These are phyloP conservation scores for Lepiota brunneoincarnata DNA, from an alignment of 768 basidiomycete species.

Conservation along the genomic window DNA sequence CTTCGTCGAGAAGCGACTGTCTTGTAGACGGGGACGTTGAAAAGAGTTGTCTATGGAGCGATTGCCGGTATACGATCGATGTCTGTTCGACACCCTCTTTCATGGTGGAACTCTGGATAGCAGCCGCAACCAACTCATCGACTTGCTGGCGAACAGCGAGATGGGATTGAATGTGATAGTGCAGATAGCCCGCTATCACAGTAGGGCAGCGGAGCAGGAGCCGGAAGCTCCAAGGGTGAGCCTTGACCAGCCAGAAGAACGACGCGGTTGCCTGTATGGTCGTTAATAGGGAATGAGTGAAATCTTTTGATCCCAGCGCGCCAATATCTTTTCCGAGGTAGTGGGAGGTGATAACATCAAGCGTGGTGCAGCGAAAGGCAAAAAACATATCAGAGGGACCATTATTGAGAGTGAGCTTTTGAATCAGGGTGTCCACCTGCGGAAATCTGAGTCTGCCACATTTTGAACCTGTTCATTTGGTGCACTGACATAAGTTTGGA, in stretches of 20 bases:
- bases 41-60: neutral
- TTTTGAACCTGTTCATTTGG: neutral
- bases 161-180: conserved; percentile 17
- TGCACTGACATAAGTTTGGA: conserved; percentile 25
- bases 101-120: conserved; percentile 7
- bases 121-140: conserved; percentile 12
- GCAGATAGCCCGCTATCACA: conserved; percentile 5
- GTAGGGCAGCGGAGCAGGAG: neutral
- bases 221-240: conserved; percentile 26
- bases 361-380: conserved; percentile 38
- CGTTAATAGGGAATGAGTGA: conserved; percentile 31
- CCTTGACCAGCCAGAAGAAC: conserved; percentile 29
- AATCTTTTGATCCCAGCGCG: conserved; percentile 28
- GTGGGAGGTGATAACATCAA: conserved; percentile 43
- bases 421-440: conserved; percentile 31
- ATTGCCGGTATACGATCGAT: conserved; percentile 8
- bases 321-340: conserved; percentile 34
- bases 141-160: conserved; percentile 17
- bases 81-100: conserved; percentile 2
- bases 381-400: conserved; percentile 32
- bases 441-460: neutral
- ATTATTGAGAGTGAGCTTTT: conserved; percentile 15
- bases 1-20: conserved; percentile 27
- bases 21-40: neutral
- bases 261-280: conserved; percentile 27